Evolutionary conservation across 805 yeast species (phyloP).

Genomic region (Ogataea thermomethanolica): DNA sequence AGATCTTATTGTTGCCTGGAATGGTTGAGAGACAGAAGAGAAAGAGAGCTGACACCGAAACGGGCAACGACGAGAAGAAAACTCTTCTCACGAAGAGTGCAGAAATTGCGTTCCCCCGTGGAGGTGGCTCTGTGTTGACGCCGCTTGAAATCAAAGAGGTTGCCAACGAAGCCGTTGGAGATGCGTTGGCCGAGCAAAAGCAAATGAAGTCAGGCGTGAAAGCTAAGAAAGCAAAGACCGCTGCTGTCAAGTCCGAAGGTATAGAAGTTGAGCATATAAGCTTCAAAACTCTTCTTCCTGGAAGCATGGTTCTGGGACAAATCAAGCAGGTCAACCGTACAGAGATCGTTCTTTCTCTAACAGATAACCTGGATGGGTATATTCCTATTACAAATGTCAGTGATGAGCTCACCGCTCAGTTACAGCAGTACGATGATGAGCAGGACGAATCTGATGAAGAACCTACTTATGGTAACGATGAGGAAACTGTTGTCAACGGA

Average conservation of each 20-base stretch:
- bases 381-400: conserved; percentile 74
- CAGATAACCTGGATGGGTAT: conserved; percentile 78
- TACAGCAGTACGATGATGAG: conserved; percentile 56
- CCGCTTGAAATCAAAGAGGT: conserved; percentile 91
- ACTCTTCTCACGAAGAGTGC: conserved; percentile 28
- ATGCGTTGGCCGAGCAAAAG: conserved; percentile 62
- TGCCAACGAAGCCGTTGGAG: conserved; percentile 86
- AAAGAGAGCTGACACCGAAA: conserved; percentile 37
- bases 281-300: conserved; percentile 63
- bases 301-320: conserved; percentile 76
- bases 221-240: conserved; percentile 28
- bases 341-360: conserved; percentile 67
- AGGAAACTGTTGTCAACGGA: conserved; percentile 31
- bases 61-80: conserved; percentile 19
- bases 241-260: conserved; percentile 26
- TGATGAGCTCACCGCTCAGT: conserved; percentile 49
- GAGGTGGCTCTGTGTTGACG: conserved; percentile 82
- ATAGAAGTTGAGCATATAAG: conserved; percentile 59
- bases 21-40: conserved; percentile 37
- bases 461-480: conserved; percentile 33
- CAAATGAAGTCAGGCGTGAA: conserved; percentile 24
- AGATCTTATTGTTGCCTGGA: conserved; percentile 10
- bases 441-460: conserved; percentile 37
- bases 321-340: conserved; percentile 54
- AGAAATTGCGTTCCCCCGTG: conserved; percentile 86